Base-by-base conservation (phyloP, 106 monocot genomes). In the Vanilla planifolia region DNA sequence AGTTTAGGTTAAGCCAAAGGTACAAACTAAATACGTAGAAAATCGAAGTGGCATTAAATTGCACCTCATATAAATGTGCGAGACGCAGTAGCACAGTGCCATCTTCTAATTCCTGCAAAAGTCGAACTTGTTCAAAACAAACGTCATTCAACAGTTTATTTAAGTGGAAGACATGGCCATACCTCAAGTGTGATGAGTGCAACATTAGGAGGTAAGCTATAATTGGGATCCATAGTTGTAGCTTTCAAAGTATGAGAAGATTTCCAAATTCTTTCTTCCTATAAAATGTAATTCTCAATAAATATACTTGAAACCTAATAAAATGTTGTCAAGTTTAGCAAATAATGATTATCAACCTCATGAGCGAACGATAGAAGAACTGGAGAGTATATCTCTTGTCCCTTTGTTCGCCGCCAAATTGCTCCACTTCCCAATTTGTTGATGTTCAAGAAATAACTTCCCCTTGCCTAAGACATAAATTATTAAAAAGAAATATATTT, bases 61-160 rank as follows among this genome's bases (percentile, higher is more conserved):
- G 13, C 47, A 92, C 91, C 91, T 92, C 86, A 67, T 80, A 92
- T 48, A 92, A 62, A 76, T 92, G 92, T 36, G 92, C 92, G 46
- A 92, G 61, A 14, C 92, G 71, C 48, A 92, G 63, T 23, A 92
- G 75, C 25, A 78, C 68, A 33, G 60, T 73, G 62, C 74, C 91
- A 80, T 87, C 87, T 70, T 73, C 77, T 58, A 92, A 67, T 64
- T 66, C 77, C 92, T 92, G 75, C 56, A 57, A 57, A 20, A 75
- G 19, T 37, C 33, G 27, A 47, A 59, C 22, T 17, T 6, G 33
- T 26, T 24, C 20, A 33, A 0, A 7, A 43, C 51, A 55, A 40
- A 16, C 28, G 33, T 61, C 22, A 21, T 5, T 23, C 5, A 57
- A 51, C 29, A 61, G 20, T 4, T 2, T 2, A 52, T 25, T 21